Evolutionary conservation across 1,284 basidiomycete genomes (phyloP), one percentile per base, ranked within the genome.

Genomic region (Rhodofomes roseus): DNA sequence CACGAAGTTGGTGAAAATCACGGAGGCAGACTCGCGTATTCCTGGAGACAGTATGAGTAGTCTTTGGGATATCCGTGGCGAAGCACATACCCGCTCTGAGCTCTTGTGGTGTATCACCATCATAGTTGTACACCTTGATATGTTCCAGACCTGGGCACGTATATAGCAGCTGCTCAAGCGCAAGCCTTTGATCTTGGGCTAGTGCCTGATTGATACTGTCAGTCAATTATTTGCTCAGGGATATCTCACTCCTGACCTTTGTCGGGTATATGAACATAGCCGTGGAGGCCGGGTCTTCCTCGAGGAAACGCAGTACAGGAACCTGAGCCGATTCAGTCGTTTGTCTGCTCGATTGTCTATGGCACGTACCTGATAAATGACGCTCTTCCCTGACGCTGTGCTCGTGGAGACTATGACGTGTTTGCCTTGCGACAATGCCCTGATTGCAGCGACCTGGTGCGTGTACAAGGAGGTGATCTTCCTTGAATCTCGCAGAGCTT

Each of bases 181-280:
- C 85, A 3, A 76, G 74, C 63, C 82, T 85, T 72, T 96, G 95
- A 70, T 96, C 94, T 73, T 96, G 95, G 0, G 95, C 94, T 31
- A 96, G 78, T 9, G 94, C 94, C 88, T 92, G n/a, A 4, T 27
- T 4, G 18, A 4, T 18, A 48, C 43, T 12, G 25, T 27, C 18
- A 36, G 50, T 25, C 31, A 22, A 4, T 18, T 6, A 48, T 4
- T 16, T 3, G 12, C 12, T 4, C 22, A 8, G 9, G 18, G 6
- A 27, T 27, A 29, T 25, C 18, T 14, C 46, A 20, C 5, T 27
- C 27, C 64, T 16, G 43, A 83, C 90, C 76, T 96, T 96, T 1
- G 95, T 96, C 1, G 94, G 95, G 67, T 95, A 96, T 52, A 96
- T 83, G 68, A 94, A 92, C 54, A 96, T 82, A 1, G 92, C 93